Evolutionary conservation across 2,329 filamentous ascomycete genomes (phyloP), one percentile per base, ranked within the genome.

Genomic region (Sarocladium oryzae): DNA sequence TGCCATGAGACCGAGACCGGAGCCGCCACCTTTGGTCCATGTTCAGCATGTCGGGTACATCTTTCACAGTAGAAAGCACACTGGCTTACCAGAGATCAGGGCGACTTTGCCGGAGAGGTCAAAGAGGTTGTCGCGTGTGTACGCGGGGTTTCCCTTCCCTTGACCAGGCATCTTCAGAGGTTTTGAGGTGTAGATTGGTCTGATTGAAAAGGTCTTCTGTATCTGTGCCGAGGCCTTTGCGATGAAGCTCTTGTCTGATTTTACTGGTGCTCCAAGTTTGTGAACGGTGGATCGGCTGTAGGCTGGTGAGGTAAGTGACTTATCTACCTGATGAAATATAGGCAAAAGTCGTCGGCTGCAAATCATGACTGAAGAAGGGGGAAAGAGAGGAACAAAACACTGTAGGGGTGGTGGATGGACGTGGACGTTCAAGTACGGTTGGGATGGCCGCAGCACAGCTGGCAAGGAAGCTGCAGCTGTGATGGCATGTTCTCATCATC

Each of bases 1-100:
- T 38, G 82, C 82, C 83, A 87, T 87, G 51, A 84, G 75, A 4
- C 84, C 84, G 50, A 87, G 84, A 23, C 82, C 83, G 52, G 83
- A 78, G 28, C 78, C 78, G 37, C 78, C 75, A 21, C 74, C 71
- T 72, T 15, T 24, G 13, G 13, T 13, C n/a, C n/a, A n/a, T n/a
- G n/a, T n/a, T n/a, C n/a, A n/a, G 33, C 7, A 18, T 36, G 43
- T 37, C 23, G 18, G 36, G 36, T 9, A 5, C 4, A 13, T 18
- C 49, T 26, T 48, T 28, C 21, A 15, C 7, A 9, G 5, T 20
- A 15, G 4, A 4, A 23, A 49, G 9, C 2, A 6, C n/a, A 4
- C 9, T 18, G 15, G 53, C 62, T 30, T 52, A 69, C 71, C 72
- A 2, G 72, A 75, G 20, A 76, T 67, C 13, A 76, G 68, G 33